phyloP scores from a whole-genome alignment of 2,329 filamentous ascomycete species.

The Epichloe hybrida region DNA sequence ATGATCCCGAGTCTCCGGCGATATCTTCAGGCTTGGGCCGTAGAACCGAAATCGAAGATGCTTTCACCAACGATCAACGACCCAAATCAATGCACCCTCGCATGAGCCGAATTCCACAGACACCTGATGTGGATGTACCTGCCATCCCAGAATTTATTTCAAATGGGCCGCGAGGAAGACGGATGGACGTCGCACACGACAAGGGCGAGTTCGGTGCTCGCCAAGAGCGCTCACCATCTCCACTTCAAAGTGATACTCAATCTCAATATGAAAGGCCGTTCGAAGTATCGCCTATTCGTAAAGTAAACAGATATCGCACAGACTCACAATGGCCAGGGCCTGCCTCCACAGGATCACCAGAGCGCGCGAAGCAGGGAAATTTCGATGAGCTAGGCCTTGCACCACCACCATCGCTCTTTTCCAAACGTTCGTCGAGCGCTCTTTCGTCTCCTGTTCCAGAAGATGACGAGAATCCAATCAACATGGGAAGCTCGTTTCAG shows the following conservation, averaged over 20 bases:
- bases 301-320: slow-evolving; percentile 21
- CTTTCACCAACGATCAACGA: slow-evolving; percentile 35
- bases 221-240: slow-evolving; percentile 44
- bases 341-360: slow-evolving; percentile 28
- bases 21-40: slow-evolving; percentile 26
- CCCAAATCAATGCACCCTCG: slow-evolving; percentile 64
- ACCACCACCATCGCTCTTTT: slow-evolving; percentile 36
- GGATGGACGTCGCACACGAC: slow-evolving; percentile 25
- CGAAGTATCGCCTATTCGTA: slow-evolving; percentile 18
- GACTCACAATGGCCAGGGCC: slow-evolving; percentile 20
- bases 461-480: slow-evolving; percentile 52
- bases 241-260: slow-evolving; percentile 29
- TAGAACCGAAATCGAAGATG: slow-evolving; percentile 44
- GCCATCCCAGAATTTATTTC: slow-evolving; percentile 27
- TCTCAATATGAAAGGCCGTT: slow-evolving; percentile 15
- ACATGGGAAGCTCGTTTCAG: slow-evolving; percentile 38
- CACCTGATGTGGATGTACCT: slow-evolving; percentile 34
- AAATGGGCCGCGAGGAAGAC: slow-evolving; percentile 28
- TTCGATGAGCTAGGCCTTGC: slow-evolving; percentile 38
- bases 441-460: slow-evolving; percentile 52
- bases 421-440: slow-evolving; percentile 44
- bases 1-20: slow-evolving; percentile 20
- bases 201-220: slow-evolving; percentile 33
- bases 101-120: slow-evolving; percentile 49
- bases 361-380: slow-evolving; percentile 29